Percentiles rank a stretch among this genome's conserved stretches.
Conservation (phyloP, 2,329 filamentous ascomycete genomes). For the Clonostachys chloroleuca region DNA sequence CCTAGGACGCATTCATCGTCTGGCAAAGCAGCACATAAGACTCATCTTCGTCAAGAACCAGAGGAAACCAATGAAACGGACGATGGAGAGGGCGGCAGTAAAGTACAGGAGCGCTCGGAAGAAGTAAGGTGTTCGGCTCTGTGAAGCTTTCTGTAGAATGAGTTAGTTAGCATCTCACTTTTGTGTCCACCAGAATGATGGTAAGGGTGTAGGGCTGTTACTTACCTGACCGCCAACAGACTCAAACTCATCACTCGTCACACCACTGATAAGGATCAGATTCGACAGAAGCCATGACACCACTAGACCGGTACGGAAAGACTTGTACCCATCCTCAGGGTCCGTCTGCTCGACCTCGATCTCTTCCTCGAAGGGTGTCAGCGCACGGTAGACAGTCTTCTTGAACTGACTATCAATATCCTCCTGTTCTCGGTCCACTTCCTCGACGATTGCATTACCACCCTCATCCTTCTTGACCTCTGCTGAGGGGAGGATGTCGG, state of each 20-base stretch:
- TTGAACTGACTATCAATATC: slow-evolving; percentile 94
- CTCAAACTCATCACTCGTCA: slow-evolving; percentile 77
- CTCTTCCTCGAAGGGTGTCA: slow-evolving; percentile 70
- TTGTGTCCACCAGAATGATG: too few species aligned
- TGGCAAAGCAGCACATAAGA: slow-evolving; percentile 86
- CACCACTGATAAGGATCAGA: slow-evolving; percentile 70
- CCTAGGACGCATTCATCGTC: slow-evolving; percentile 36
- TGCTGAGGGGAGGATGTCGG: slow-evolving; percentile 85
- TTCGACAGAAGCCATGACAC: slow-evolving; percentile 91
- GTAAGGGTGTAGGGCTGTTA: slow-evolving; percentile 12
- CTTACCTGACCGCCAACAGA: slow-evolving; percentile 77
- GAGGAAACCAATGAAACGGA: slow-evolving; percentile 80
- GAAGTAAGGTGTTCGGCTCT: slow-evolving; percentile 69
- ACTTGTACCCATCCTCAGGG: slow-evolving; percentile 92
- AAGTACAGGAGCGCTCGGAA: slow-evolving; percentile 84
- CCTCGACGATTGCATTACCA: slow-evolving; percentile 82
- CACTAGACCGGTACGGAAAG: slow-evolving; percentile 88
- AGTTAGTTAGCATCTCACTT: slow-evolving; percentile 1
- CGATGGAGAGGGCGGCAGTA: slow-evolving; percentile 70
- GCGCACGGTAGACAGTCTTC: slow-evolving; percentile 81
- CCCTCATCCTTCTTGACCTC: slow-evolving; percentile 76
- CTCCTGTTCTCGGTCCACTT: slow-evolving; percentile 87
- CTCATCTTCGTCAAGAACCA: slow-evolving; percentile 89
- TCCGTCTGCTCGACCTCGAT: slow-evolving; percentile 73
- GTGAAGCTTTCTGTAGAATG: slow-evolving; percentile 50